phyloP scores from a whole-genome alignment of 163 green algal species.

The Dunaliella salina region DNA sequence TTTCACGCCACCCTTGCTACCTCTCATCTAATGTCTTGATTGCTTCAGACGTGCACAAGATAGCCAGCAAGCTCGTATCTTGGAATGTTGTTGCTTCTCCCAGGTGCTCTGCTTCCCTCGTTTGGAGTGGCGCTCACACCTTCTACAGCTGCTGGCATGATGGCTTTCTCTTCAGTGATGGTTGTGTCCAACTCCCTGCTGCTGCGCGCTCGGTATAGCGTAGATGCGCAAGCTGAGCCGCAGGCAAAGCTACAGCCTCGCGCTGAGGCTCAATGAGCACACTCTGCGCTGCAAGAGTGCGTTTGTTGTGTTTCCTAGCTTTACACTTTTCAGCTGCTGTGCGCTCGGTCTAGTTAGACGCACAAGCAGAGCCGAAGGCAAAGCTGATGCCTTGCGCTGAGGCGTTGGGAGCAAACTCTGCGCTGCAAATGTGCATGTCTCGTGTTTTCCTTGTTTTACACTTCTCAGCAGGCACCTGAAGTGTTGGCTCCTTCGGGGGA shows the following conservation, averaged over 20 bases:
- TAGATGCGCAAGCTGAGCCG: neutral
- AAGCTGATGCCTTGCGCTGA: neutral
- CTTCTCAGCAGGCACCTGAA: too few relatives aligned
- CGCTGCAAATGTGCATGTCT: too few relatives aligned
- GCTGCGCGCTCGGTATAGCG: conserved; percentile 31
- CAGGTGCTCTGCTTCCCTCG: conserved; percentile 70
- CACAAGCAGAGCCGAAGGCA: neutral
- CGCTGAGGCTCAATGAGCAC: neutral
- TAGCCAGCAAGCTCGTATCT: too few relatives aligned
- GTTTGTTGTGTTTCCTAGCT: neutral
- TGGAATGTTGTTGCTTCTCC: neutral
- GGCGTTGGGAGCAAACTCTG: too few relatives aligned
- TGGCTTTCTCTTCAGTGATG: conserved; percentile 73
- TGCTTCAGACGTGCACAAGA: too few relatives aligned
- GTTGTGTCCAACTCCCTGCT: conserved; percentile 82
- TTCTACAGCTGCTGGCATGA: conserved; percentile 72
- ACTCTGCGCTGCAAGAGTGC: neutral
- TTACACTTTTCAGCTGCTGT: too few relatives aligned
- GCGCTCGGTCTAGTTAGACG: too few relatives aligned
- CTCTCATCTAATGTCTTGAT: too few relatives aligned
- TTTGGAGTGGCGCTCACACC: conserved; percentile 73
- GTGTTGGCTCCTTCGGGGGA: too few relatives aligned
- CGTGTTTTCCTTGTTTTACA: too few relatives aligned
- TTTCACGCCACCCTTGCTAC: too few relatives aligned
- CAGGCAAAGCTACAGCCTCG: neutral